Evolutionary conservation across 345 rosid genomes (phyloP), one percentile per base, ranked within the genome.

Genomic region (Sisymbrium irio): DNA sequence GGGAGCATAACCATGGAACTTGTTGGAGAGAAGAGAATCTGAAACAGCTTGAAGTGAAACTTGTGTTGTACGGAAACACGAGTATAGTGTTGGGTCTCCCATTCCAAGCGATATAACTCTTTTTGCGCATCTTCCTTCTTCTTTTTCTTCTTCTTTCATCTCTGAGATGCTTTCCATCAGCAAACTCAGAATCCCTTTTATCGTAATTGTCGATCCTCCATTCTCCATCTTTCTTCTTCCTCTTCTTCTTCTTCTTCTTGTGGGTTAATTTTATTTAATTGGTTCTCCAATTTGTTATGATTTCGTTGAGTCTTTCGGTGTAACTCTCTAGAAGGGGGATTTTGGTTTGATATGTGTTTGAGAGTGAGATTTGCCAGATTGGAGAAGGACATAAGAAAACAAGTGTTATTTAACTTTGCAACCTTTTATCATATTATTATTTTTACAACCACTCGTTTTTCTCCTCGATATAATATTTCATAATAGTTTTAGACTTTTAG

Each of bases 1-100:
- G 19, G 99, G 99, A 19, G 99, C 70, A 75, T 95, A 95, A 47
- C 99, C 97, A 84, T 95, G 85, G 79, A 95, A 95, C 61, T 84
- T 89, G 11, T 82, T 77, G 25, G 93, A 95, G 53, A 75, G 84
- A 72, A 95, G 93, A 68, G 97, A 74, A 53, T 86, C 88, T 30
- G 77, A 67, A 68, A 87, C 92, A 77, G 99, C 90, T 63, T 86
- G 75, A 33, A 50, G 80, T 44, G 96, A 92, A 57, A 75, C 80
- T 44, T 76, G 87, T 3, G 97, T 78, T 4, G 97, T 84, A 15
- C 75, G 90, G 69, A 91, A 95, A 76, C 96, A 91, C 12, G 96
- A 84, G 69, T 87, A 83, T 7, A 83, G 88, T 37, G 97, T 78
- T 42, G 99, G 99, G 83, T 95, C 99, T 40, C 99, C 99, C 85